Base-by-base conservation (phyloP, 345 rosid species). In the Combretum micranthum region DNA sequence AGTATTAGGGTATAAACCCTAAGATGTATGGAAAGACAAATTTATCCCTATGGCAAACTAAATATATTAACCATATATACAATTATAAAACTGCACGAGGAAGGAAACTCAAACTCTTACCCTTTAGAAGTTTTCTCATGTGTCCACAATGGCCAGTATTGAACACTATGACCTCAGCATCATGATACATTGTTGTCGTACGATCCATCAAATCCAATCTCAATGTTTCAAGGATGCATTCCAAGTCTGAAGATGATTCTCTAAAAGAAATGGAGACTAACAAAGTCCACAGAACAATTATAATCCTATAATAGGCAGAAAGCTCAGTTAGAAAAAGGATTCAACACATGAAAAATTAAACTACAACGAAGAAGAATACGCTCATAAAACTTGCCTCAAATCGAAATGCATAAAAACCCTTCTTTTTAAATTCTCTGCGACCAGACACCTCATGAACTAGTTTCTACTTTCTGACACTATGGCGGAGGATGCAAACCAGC, bases 131-230 rank as follows among this genome's bases (percentile, higher is more conserved):
- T 92, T 81, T 92, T 92, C 63, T 88, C 98, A 42, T 92, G 96
- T 18, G 96, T 92, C 98, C 98, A 88, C 98, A 84, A 64, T 88
- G 98, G 53, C 98, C 98, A 0, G 96, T 84, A 63, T 88, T 92
- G 75, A 88, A 92, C 57, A 88, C 67, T 23, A 92, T 66, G 52
- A 88, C 67, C 59, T 92, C 95, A 20, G 98, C 88, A 61, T 86
- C 93, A 18, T 60, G 72, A 60, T 86, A 92, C 86, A 67, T 86
- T 3, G 79, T 70, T 11, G 90, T 83, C 1, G 93, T 70, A 57
- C 54, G 62, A 65, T 83, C 95, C 90, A 92, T 88, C 79, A 88
- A 42, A 66, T 92, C 98, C 77, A 92, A 72, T 69, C 96, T 77
- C 39, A 92, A 59, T 2, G 95, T 86, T 75, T 84, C 96, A 10